Percentiles rank a stretch among this genome's conserved stretches.
phyloP scores from a whole-genome alignment of 352 stramenopile genomes.

The Pythium phragmiticola region DNA sequence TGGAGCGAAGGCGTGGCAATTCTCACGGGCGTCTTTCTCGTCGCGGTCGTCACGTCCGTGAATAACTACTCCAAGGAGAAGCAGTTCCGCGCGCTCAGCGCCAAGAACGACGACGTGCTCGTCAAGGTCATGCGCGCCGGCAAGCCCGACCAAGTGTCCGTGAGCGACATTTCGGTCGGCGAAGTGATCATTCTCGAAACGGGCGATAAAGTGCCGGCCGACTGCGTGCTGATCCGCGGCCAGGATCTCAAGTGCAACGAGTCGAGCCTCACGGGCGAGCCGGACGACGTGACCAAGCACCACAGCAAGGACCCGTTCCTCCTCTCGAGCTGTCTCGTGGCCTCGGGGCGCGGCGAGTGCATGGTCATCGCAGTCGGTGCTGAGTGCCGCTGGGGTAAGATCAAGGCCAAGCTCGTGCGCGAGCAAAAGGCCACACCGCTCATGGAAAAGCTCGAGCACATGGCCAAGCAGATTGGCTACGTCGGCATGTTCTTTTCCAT shows the following conservation, averaged over 20 bases:
- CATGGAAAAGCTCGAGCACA: constrained; percentile 91
- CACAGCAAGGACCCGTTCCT: constrained; percentile 74
- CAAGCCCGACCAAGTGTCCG: constrained; percentile 62
- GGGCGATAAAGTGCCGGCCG: constrained; percentile 93
- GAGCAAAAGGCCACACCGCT: constrained; percentile 90
- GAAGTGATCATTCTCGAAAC: constrained; percentile 93
- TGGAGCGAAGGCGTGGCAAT: constrained; percentile 97
- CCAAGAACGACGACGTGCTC: constrained; percentile 86
- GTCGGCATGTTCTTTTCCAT: constrained; percentile 84
- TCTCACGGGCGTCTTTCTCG: constrained; percentile 91
- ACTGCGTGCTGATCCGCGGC: constrained; percentile 91
- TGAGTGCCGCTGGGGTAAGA: constrained; percentile 88
- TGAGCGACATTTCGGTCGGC: constrained; percentile 75
- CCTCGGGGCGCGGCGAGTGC: constrained; percentile 67
- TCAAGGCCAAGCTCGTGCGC: constrained; percentile 88
- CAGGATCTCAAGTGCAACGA: constrained; percentile 96
- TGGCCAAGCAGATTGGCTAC: constrained; percentile 90
- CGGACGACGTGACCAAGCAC: constrained; percentile 91
- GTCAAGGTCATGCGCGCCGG: constrained; percentile 79
- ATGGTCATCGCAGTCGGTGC: constrained; percentile 83
- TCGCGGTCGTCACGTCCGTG: constrained; percentile 92
- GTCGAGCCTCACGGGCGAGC: constrained; percentile 95
- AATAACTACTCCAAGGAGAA: constrained; percentile 97
- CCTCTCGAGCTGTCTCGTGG: constrained; percentile 84
- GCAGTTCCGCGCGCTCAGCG: constrained; percentile 85